phyloP scores from a whole-genome alignment of 2,329 filamentous ascomycete genomes.

The Mollisia scopiformis region DNA sequence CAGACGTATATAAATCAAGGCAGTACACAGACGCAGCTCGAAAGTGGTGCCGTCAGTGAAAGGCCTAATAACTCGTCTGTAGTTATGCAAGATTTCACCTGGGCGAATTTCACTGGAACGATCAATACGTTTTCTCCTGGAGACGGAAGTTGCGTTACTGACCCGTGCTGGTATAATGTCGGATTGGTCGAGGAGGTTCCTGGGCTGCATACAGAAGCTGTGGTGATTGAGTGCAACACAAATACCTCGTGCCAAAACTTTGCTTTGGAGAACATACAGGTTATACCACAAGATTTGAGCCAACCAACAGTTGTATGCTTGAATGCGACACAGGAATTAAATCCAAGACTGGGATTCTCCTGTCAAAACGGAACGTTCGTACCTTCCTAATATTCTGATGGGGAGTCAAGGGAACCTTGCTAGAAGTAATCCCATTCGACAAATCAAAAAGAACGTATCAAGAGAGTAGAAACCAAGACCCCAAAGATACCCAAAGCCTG shows the following conservation, averaged over 20 bases:
- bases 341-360: conserved; percentile 39
- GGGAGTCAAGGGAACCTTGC: neutral
- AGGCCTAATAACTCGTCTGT: conserved; percentile 44
- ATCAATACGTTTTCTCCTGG: conserved; percentile 46
- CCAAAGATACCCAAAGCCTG: no score
- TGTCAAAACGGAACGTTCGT: conserved; percentile 40
- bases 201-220: conserved; percentile 44
- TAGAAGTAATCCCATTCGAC: no score
- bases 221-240: conserved; percentile 47
- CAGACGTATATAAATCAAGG: conserved; percentile 47
- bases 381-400: neutral
- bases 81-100: conserved; percentile 46
- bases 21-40: conserved; percentile 34
- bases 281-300: conserved; percentile 37
- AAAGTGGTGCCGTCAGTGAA: conserved; percentile 28
- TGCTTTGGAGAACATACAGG: conserved; percentile 36
- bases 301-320: conserved; percentile 39
- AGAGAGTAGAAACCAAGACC: no score
- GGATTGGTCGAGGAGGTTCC: conserved; percentile 41
- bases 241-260: conserved; percentile 42
- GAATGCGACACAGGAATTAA: conserved; percentile 38
- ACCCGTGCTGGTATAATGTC: conserved; percentile 48
- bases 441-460: no score
- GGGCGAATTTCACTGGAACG: conserved; percentile 44
- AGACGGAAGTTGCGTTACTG: conserved; percentile 45